Evolutionary conservation across 768 basidiomycete species (phyloP), one percentile per base, ranked within the genome.

Genomic region (Tylopilus intermedius): DNA sequence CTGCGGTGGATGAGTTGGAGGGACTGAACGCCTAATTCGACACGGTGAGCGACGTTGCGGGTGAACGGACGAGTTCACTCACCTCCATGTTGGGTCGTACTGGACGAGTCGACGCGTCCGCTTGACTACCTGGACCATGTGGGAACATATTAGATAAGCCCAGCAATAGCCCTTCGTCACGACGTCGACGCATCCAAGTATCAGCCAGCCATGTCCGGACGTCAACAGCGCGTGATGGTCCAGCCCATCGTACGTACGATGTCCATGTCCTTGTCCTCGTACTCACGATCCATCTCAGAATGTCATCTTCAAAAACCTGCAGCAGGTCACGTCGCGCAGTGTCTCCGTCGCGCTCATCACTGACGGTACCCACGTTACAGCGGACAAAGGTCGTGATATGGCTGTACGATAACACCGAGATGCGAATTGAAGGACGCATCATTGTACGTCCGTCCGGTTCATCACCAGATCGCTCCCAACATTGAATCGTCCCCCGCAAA

Each of bases 301-400:
- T 76, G 89, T 95, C 57, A 96, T 96, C 72, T 96, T 96, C 80
- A 94, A 95, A 85, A 91, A 95, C 73, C 78, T 96, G 29, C 94
- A 95, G 68, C 84, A 89, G 74, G 91, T 86, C 26, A 29, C 48
- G 47, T 33, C 32, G 35, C n/a, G 33, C 51, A 56, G 0, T 35
- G 8, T 27, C 45, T 48, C 15, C 6, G 59, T 43, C 21, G 39
- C 43, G 37, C 51, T 55, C 49, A 29, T 54, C 51, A 26, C 57
- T 58, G 32, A 60, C 49, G 46, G 46, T 46, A 33, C 33, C 15
- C 45, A 44, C 48, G 43, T 38, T 57, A 49, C 67, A 94, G 93
- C 84, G 83, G 76, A 73, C 80, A 46, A 92, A 88, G 71, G 84
- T 96, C 29, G 79, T 84, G 18, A 84, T 99, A 67, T 99, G 95